Percentiles rank a stretch among this genome's conserved stretches.
These are phyloP conservation scores for Populus deltoides DNA, from an alignment of 345 rosid genomes.

Conservation along the genomic window DNA sequence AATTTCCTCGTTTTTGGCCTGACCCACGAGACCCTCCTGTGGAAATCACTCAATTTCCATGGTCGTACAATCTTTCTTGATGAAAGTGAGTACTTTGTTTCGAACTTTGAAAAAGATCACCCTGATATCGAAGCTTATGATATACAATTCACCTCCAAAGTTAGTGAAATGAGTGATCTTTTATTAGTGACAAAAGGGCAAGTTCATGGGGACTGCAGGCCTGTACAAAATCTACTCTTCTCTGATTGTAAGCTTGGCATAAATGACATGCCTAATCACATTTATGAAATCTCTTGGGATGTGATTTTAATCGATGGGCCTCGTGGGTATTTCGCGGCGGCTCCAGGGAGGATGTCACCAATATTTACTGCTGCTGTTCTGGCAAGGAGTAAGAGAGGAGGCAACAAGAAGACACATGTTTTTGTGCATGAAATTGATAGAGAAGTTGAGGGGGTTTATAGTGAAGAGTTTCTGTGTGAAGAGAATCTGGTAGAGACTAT, in stretches of 20 bases:
- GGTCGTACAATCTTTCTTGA: conserved; percentile 80
- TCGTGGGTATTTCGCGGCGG: conserved; percentile 48
- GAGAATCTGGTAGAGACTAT: conserved; percentile 62
- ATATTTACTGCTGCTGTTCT: conserved; percentile 77
- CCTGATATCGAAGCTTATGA: conserved; percentile 79
- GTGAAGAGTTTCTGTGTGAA: conserved; percentile 70
- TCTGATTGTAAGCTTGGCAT: conserved; percentile 78
- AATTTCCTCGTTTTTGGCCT: conserved; percentile 78
- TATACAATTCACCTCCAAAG: conserved; percentile 68
- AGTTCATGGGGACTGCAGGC: conserved; percentile 53
- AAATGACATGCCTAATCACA: conserved; percentile 79
- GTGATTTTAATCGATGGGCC: conserved; percentile 81
- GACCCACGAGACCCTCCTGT: conserved; percentile 77
- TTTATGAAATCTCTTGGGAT: conserved; percentile 80
- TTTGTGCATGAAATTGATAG: conserved; percentile 75
- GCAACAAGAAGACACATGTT: conserved; percentile 52
- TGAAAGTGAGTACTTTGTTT: conserved; percentile 62
- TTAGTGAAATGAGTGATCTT: conserved; percentile 44
- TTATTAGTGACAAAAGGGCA: conserved; percentile 38
- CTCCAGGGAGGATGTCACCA: conserved; percentile 87
- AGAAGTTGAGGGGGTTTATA: conserved; percentile 60
- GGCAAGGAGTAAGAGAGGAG: conserved; percentile 52
- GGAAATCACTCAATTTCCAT: conserved; percentile 64
- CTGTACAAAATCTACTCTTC: conserved; percentile 84
- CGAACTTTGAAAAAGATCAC: conserved; percentile 55